Evolutionary conservation across 2,329 filamentous ascomycete genomes (phyloP).

Genomic region (Fusarium pseudocircinatum): DNA sequence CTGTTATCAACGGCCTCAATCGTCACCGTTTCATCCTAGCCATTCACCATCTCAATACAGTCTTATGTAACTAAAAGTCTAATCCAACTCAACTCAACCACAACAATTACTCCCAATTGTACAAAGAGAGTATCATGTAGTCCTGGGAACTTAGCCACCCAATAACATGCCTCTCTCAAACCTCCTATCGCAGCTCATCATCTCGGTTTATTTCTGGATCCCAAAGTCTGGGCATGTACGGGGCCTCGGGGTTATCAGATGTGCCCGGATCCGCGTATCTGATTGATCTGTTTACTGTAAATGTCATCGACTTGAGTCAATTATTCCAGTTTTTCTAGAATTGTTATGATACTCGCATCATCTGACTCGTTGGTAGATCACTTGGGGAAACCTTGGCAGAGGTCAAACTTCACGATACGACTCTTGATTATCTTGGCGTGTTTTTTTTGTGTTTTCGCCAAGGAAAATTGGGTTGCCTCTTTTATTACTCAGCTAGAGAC

Average conservation of each 20-base stretch:
- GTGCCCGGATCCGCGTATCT: background rate
- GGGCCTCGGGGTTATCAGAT: background rate
- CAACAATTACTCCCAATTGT: background rate
- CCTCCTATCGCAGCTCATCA: background rate
- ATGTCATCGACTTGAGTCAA: background rate
- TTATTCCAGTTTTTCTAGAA: background rate
- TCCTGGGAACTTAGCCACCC: background rate
- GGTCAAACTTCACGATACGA: background rate
- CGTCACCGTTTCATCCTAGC: background rate
- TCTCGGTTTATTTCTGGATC: background rate
- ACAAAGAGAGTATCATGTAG: background rate
- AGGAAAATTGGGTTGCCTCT: conserved; percentile 2
- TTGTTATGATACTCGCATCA: conserved; percentile 7
- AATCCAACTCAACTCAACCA: background rate
- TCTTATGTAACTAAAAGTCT: background rate
- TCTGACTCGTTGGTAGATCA: conserved; percentile 6
- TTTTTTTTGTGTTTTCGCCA: background rate
- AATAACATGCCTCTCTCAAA: background rate
- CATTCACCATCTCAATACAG: background rate
- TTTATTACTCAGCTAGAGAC: background rate
- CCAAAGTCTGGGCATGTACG: background rate
- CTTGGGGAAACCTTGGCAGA: conserved; percentile 7
- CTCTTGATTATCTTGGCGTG: conserved; percentile 15
- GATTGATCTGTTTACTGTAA: background rate
- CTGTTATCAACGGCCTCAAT: background rate